Conservation (phyloP, 163 green algal species). For the Volvox carteri region DNA sequence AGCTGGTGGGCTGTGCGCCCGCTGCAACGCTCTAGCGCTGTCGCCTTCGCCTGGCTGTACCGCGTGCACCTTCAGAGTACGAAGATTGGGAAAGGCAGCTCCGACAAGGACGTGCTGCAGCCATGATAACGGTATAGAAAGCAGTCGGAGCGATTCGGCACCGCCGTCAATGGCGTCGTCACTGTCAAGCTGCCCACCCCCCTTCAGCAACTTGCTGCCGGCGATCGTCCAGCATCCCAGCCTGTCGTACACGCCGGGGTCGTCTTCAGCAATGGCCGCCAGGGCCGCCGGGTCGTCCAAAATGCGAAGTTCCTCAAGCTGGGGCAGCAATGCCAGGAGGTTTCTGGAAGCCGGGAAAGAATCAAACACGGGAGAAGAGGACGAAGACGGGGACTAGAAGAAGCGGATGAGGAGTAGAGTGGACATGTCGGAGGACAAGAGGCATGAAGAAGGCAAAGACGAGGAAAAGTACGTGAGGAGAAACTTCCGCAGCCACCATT, state of each 20-base stretch:
- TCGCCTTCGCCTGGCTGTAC: background rate
- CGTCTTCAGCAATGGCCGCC: background rate
- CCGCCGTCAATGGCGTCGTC: background rate
- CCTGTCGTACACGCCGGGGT: conserved; percentile 23
- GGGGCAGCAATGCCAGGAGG: conserved; percentile 19
- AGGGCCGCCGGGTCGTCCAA: background rate
- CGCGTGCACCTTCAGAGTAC: background rate
- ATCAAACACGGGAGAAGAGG: background rate
- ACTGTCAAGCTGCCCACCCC: background rate
- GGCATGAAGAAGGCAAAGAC: background rate
- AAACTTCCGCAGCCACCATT: background rate
- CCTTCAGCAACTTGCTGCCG: background rate
- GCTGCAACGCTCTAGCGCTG: background rate
- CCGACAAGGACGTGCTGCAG: conserved; percentile 5
- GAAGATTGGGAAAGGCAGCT: background rate
- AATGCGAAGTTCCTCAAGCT: conserved; percentile 1
- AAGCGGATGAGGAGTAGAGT: background rate
- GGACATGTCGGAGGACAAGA: background rate
- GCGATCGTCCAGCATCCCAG: background rate
- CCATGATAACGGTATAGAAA: background rate
- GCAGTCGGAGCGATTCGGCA: background rate
- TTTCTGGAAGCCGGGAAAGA: background rate
- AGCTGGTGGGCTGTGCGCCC: background rate
- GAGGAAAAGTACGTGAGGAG: background rate
- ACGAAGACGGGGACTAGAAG: background rate